Evolutionary conservation across 768 basidiomycete genomes (phyloP), one percentile per base, ranked within the genome.

Genomic region (Pleurotus tuoliensis): DNA sequence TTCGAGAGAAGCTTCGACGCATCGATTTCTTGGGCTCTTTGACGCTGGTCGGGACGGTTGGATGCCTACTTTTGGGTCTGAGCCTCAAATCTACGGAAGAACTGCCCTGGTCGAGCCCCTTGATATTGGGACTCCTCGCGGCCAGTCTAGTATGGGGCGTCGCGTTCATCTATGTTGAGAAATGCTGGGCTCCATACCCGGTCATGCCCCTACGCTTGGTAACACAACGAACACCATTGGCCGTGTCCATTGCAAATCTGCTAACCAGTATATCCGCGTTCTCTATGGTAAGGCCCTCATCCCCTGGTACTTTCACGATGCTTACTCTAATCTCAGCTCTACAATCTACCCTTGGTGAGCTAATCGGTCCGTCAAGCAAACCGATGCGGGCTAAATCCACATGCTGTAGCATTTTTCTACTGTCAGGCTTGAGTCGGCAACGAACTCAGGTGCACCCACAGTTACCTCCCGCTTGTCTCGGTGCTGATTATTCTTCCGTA

Each of bases 151-250:
- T 87, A 18, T 86, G 77, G 51, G 75, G 77, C 8, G 61, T 74
- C 5, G 63, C 76, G 2, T 98, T 99, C 69, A 66, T 95, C 27
- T 66, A 83, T 46, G 90, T 92, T 22, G 96, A 99, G 72, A 84
- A 84, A 56, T 77, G 80, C 61, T 85, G 82, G 76, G 84, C 91
- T 3, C 78, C 82, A 3, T 90, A 88, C 67, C 97, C 97, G 13
- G 88, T 98, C 51, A 88, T 99, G 86, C 96, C 96, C 47, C 72
- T 97, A 60, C 82, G 82, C 52, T 73, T 95, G 56, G 80, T 95
- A 34, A 82, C 78, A 30, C 83, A 86, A 65, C 77, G 94, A 55
- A 94, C 90, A 20, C 92, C 92, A 4, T 70, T 94, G 16, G 87
- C 90, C 9, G 84, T 94, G 25, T 90, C 91, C 4, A 57, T 95